These are phyloP conservation scores for Leccinum pellstonianum DNA, from an alignment of 768 basidiomycete genomes.

Conservation along the genomic window DNA sequence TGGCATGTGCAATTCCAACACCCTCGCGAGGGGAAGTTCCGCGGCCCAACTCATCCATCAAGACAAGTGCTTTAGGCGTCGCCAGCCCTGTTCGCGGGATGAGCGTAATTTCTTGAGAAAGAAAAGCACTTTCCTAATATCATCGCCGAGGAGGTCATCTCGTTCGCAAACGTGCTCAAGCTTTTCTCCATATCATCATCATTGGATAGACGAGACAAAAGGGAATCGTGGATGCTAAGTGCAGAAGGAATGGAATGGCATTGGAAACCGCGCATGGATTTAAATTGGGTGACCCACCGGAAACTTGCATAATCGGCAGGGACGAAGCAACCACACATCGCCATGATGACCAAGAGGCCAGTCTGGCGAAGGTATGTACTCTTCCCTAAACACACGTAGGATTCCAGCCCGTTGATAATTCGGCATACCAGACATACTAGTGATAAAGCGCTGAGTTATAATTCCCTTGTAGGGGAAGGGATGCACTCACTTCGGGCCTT, in stretches of 20 bases:
- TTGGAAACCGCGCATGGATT: not conserved
- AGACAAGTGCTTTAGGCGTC: conserved; percentile 64
- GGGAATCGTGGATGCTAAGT: conserved; percentile 71
- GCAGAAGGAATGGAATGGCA: not conserved
- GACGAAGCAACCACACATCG: conserved; percentile 88
- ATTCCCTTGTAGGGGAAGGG: not conserved
- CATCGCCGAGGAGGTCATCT: conserved; percentile 92
- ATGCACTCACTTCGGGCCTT: conserved; percentile 76
- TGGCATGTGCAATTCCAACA: conserved; percentile 79
- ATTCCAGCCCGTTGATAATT: not conserved
- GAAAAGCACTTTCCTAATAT: conserved; percentile 59
- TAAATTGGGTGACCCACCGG: conserved; percentile 39
- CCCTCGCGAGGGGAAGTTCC: conserved; percentile 87
- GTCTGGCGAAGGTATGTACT: conserved; percentile 91
- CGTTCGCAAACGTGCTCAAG: conserved; percentile 91
- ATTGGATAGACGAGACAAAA: conserved; percentile 87
- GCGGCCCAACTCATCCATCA: conserved; percentile 92
- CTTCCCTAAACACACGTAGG: conserved; percentile 55
- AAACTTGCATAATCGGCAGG: conserved; percentile 94
- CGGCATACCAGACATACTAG: conserved; percentile 58
- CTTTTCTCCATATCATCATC: conserved; percentile 90
- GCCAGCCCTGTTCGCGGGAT: conserved; percentile 54
- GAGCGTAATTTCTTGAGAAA: not conserved
- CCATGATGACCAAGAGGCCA: conserved; percentile 80
- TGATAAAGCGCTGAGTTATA: not conserved